phyloP scores from a whole-genome alignment of 2,329 filamentous ascomycete genomes.

The Alternaria viburni region DNA sequence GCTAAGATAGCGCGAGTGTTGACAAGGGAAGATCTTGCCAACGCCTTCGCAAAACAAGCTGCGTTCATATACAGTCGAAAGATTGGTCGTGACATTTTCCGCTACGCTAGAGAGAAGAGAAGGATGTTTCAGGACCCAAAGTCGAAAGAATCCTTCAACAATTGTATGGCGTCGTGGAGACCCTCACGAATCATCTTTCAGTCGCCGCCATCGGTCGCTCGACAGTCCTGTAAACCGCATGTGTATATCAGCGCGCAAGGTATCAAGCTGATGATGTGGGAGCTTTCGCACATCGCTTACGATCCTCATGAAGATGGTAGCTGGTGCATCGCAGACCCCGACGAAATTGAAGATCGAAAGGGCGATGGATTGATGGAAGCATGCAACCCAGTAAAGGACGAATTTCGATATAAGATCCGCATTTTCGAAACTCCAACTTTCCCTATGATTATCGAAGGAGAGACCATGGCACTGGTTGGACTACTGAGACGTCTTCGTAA shows the following conservation, averaged over 20 bases:
- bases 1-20: background rate
- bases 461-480: background rate
- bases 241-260: background rate
- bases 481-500: background rate
- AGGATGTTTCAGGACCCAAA: background rate
- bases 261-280: background rate
- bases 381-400: background rate
- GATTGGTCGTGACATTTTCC: constrained; percentile 3
- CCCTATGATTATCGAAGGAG: background rate
- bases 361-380: background rate
- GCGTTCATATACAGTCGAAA: background rate
- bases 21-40: background rate
- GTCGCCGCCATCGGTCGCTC: background rate
- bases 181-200: background rate
- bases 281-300: background rate
- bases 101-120: background rate
- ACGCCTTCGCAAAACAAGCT: background rate
- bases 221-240: background rate
- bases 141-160: too few relatives aligned
- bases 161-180: background rate
- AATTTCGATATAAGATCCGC: background rate
- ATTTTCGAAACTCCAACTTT: background rate
- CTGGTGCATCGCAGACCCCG: background rate
- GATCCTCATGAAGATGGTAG: background rate
- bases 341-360: background rate